Evolutionary conservation across 768 basidiomycete species (phyloP).

Genomic region (Hemileccinum rubropunctum): DNA sequence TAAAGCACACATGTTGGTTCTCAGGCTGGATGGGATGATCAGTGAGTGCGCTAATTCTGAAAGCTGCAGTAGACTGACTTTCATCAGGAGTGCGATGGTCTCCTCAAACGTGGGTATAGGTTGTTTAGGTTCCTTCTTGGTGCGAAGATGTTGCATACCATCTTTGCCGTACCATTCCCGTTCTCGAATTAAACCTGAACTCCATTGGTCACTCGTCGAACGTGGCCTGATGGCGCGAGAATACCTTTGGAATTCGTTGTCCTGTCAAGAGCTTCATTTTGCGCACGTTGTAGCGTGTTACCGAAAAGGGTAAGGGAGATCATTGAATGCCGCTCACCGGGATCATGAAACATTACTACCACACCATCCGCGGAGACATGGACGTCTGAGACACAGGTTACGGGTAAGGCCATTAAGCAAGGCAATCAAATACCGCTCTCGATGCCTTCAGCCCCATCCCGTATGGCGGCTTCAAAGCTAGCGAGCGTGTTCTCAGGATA

Average conservation of each 20-base stretch:
- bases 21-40: constrained; percentile 47
- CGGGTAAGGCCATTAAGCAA: constrained; percentile 37
- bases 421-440: constrained; percentile 83
- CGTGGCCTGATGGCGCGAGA: constrained; percentile 15
- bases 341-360: constrained; percentile 96
- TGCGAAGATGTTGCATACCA: constrained; percentile 79
- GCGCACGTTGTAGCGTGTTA: constrained; percentile 24
- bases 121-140: constrained; percentile 77
- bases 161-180: constrained; percentile 66
- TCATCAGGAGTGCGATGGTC: constrained; percentile 78
- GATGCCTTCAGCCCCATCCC: constrained; percentile 93
- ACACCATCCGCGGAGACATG: constrained; percentile 87
- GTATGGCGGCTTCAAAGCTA: constrained; percentile 92
- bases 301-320: constrained; percentile 22
- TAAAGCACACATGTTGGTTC: constrained; percentile 71
- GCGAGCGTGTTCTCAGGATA: constrained; percentile 95
- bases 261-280: constrained; percentile 55
- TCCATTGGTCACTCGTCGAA: constrained; percentile 23
- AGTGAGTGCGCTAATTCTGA: constrained; percentile 7
- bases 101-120: constrained; percentile 88
- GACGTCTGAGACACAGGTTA: constrained; percentile 78
- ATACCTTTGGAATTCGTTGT: constrained; percentile 79
- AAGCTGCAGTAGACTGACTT: constrained; percentile 39
- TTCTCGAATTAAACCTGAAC: constrained; percentile 63
- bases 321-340: constrained; percentile 45